These are phyloP conservation scores for Penicillium sumatraense DNA, from an alignment of 2,329 filamentous ascomycete genomes.

Conservation along the genomic window DNA sequence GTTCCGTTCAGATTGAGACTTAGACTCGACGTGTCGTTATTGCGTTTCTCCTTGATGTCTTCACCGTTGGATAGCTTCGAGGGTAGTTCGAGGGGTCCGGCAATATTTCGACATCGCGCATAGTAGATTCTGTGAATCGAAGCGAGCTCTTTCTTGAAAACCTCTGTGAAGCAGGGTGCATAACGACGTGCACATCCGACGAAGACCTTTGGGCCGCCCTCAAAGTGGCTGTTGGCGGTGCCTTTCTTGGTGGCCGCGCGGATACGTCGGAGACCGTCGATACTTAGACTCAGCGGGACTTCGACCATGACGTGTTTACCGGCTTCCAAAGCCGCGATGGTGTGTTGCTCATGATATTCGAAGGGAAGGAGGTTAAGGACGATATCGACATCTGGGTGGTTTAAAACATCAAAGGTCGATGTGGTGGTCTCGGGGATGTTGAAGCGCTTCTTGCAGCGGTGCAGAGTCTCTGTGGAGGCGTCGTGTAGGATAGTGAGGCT, in stretches of 20 bases:
- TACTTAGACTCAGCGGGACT: conserved; percentile 60
- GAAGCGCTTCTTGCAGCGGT: conserved; percentile 15
- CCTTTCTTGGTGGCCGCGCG: conserved; percentile 45
- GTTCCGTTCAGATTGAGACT: neutral
- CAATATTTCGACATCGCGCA: conserved; percentile 57
- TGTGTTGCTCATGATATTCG: conserved; percentile 60
- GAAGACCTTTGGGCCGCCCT: conserved; percentile 56
- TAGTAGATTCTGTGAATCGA: conserved; percentile 59
- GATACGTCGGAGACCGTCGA: conserved; percentile 53
- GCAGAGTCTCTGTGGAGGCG: conserved; percentile 16
- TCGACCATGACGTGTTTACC: conserved; percentile 65
- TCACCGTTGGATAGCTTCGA: neutral
- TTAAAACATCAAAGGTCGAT: conserved; percentile 51
- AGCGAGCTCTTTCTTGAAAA: conserved; percentile 58
- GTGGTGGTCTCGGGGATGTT: conserved; percentile 37
- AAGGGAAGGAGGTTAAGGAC: conserved; percentile 62
- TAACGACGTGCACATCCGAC: conserved; percentile 68
- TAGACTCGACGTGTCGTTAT: neutral
- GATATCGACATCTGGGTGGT: conserved; percentile 44
- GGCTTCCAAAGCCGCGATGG: conserved; percentile 56
- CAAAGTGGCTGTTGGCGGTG: conserved; percentile 18
- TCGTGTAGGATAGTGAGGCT: conserved; percentile 57
- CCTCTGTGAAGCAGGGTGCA: conserved; percentile 58
- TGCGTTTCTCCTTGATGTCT: neutral
- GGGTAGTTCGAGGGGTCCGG: conserved; percentile 51